Conservation (phyloP, 768 basidiomycete species). For the Boletus insuetus region DNA sequence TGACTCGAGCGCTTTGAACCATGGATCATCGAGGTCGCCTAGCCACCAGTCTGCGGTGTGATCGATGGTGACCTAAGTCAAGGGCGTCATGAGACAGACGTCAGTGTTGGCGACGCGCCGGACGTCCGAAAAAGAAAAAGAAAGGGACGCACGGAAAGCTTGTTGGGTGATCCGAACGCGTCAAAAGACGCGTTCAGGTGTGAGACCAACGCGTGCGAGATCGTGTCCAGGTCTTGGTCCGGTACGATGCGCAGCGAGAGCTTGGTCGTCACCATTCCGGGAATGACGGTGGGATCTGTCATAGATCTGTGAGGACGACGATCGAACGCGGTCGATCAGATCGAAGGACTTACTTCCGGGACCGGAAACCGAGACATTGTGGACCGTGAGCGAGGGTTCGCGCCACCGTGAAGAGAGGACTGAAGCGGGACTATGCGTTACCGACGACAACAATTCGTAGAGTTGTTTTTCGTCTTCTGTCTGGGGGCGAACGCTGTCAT, state of each 20-base stretch:
- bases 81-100: not conserved
- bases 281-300: constrained; percentile 85
- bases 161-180: constrained; percentile 63
- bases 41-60: constrained; percentile 97
- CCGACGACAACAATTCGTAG: constrained; percentile 64
- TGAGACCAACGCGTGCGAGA: constrained; percentile 57
- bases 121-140: no score
- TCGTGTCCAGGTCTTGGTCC: constrained; percentile 77
- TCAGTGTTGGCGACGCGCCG: not conserved
- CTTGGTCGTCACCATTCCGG: constrained; percentile 76
- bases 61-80: constrained; percentile 63
- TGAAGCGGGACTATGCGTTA: constrained; percentile 66
- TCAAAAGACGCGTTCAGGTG: constrained; percentile 61
- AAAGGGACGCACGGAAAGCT: constrained; percentile 52
- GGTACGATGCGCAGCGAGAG: constrained; percentile 93
- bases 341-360: constrained; percentile 56
- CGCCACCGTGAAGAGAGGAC: constrained; percentile 81
- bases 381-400: constrained; percentile 86
- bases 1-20: constrained; percentile 82
- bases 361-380: constrained; percentile 80
- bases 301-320: not conserved
- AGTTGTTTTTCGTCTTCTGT: constrained; percentile 64
- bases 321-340: not conserved
- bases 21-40: constrained; percentile 77
- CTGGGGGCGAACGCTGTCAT: constrained; percentile 72